Percentiles rank a stretch among this genome's conserved stretches.
phyloP scores from a whole-genome alignment of 495 filamentous ascomycete genomes.

The Daldinia caldariorum region DNA sequence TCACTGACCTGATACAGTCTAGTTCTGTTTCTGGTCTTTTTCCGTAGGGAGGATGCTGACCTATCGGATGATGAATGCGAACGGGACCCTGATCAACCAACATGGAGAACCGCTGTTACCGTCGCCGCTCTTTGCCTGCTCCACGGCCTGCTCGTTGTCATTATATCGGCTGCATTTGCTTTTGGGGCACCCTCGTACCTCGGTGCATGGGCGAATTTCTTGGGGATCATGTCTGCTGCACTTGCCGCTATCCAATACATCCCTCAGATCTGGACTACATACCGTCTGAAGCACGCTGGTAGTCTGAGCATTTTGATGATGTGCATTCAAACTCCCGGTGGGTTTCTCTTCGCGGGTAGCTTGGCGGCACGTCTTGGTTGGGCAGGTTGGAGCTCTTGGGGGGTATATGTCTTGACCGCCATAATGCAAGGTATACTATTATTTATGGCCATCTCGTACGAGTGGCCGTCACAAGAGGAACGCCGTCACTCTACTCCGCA shows the following conservation, averaged over 20 bases:
- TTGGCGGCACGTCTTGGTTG: constrained; percentile 80
- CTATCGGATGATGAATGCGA: constrained; percentile 57
- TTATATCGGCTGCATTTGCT: constrained; percentile 71
- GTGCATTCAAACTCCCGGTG: constrained; percentile 95
- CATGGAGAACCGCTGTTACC: constrained; percentile 77
- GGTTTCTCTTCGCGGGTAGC: constrained; percentile 87
- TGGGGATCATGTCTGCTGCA: constrained; percentile 79
- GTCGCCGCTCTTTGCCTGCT: constrained; percentile 75
- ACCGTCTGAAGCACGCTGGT: constrained; percentile 80
- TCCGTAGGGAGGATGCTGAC: constrained; percentile 70
- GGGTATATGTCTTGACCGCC: constrained; percentile 85
- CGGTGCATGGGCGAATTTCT: constrained; percentile 79
- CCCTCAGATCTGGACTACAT: constrained; percentile 93
- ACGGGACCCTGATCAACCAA: constrained; percentile 59
- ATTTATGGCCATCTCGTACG: constrained; percentile 81
- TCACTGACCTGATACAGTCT: constrained; percentile 62
- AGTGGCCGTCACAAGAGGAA: constrained; percentile 53
- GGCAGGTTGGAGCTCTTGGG: constrained; percentile 95
- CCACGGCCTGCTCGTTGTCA: constrained; percentile 73
- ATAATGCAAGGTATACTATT: constrained; percentile 85
- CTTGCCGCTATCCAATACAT: constrained; percentile 91
- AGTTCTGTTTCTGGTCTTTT: constrained; percentile 86
- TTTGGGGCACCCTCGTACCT: constrained; percentile 66
- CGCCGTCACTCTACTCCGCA: constrained; percentile 34
- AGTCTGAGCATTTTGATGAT: constrained; percentile 97